A percentile compares a stretch with the other conserved stretches of the same genome.
Evolutionary conservation across 208 protist species (phyloP).

Genomic region (Leishmania aethiopica): DNA sequence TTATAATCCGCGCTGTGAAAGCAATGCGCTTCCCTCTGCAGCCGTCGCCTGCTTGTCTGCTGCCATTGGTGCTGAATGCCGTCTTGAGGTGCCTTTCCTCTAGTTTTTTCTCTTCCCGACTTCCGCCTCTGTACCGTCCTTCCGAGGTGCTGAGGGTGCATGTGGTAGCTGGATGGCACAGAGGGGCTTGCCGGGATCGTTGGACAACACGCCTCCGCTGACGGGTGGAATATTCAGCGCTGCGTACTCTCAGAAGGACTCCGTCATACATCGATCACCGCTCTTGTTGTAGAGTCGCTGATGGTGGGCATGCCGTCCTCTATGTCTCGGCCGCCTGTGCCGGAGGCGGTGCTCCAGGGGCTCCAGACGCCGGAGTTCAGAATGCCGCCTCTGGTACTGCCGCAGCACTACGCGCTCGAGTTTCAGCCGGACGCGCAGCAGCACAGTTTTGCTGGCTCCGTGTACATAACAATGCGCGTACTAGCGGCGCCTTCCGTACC

Average conservation of each 20-base stretch:
- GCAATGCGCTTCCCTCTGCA: not conserved
- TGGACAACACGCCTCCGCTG: no score
- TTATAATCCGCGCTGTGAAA: not conserved
- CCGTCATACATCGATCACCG: not conserved
- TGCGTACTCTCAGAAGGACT: not conserved
- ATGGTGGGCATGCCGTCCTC: not conserved
- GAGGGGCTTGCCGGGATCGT: not conserved
- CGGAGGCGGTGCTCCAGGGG: not conserved
- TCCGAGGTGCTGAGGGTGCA: not conserved
- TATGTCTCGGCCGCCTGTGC: not conserved
- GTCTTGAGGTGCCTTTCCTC: not conserved
- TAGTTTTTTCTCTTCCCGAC: not conserved
- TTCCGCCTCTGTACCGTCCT: not conserved
- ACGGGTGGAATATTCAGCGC: not conserved
- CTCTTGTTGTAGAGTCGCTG: not conserved
- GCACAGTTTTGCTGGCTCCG: conserved; percentile 31
- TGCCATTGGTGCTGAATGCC: not conserved
- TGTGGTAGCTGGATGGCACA: not conserved
- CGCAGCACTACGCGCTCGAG: conserved; percentile 49
- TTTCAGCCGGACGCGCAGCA: conserved; percentile 32
- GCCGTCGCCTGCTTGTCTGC: not conserved
- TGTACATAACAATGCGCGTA: conserved; percentile 39
- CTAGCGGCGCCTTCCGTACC: conserved; percentile 11
- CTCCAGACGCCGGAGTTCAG: conserved; percentile 32
- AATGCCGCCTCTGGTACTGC: conserved; percentile 31